These are phyloP conservation scores for Tranzscheliella williamsii DNA, from an alignment of 1,284 basidiomycete species.

Conservation along the genomic window DNA sequence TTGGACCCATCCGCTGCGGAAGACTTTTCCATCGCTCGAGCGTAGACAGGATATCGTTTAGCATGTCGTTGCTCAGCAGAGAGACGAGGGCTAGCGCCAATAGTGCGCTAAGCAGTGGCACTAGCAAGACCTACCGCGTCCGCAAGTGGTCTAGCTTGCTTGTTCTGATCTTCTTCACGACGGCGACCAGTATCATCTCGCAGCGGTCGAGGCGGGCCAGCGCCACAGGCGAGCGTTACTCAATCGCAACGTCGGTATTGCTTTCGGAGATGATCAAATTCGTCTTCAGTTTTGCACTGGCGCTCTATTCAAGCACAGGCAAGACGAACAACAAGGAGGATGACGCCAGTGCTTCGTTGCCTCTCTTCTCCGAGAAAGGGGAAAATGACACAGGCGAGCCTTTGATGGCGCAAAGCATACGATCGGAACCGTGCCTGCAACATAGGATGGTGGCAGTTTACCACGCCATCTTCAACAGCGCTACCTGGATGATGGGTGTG, in stretches of 20 bases:
- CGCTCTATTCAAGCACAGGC: not conserved
- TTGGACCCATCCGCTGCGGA: too few relatives aligned
- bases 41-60: too few relatives aligned
- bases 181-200: constrained; percentile 22
- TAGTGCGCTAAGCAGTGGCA: not conserved
- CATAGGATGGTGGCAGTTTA: not conserved
- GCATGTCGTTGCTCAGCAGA: too few relatives aligned
- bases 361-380: constrained; percentile 23
- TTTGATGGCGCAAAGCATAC: not conserved
- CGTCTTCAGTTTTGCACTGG: constrained; percentile 1
- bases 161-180: constrained; percentile 24
- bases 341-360: constrained; percentile 3
- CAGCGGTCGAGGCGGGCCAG: constrained; percentile 14
- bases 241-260: constrained; percentile 22
- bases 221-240: constrained; percentile 2
- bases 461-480: constrained; percentile 15
- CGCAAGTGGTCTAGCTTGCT: constrained; percentile 23
- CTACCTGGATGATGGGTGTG: constrained; percentile 27
- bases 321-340: not conserved
- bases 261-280: constrained; percentile 28
- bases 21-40: too few relatives aligned
- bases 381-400: too few relatives aligned
- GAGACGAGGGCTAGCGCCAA: too few relatives aligned
- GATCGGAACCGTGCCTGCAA: not conserved
- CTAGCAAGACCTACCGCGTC: too few relatives aligned